Conservation (phyloP, 495 filamentous ascomycete genomes). For the Sabuloglossum arenarium region DNA sequence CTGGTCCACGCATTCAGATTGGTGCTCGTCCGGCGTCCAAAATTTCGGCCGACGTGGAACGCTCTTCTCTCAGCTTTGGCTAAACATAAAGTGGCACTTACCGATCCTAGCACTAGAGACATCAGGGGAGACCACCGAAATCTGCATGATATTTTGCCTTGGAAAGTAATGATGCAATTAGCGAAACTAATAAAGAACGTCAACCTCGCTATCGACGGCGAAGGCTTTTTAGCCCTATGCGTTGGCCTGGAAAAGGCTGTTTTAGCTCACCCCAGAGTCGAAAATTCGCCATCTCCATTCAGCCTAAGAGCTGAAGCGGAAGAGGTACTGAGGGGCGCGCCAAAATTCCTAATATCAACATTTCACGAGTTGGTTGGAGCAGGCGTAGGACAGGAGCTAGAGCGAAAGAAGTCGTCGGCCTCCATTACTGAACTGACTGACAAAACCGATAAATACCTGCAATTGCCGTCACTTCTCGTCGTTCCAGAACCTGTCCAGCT, state of each 20-base stretch:
- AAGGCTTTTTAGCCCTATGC: constrained; percentile 2
- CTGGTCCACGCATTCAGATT: constrained; percentile 26
- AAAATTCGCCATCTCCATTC: not conserved
- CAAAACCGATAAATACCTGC: not conserved
- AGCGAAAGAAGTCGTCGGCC: not conserved
- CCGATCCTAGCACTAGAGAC: not conserved
- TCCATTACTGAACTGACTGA: not conserved
- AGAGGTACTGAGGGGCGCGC: not conserved
- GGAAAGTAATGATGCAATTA: constrained; percentile 2
- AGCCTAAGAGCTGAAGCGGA: not conserved
- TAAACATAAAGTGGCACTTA: not conserved
- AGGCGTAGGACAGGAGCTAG: not conserved
- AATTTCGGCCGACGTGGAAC: constrained; percentile 22
- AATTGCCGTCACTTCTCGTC: not conserved
- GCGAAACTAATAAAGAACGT: not conserved
- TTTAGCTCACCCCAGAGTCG: not conserved
- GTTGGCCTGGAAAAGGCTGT: not conserved
- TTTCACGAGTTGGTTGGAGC: not conserved
- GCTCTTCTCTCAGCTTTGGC: constrained; percentile 6
- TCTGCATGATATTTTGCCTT: not conserved
- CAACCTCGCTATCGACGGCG: not conserved
- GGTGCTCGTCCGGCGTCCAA: constrained; percentile 15
- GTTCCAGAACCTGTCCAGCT: not conserved
- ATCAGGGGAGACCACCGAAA: not conserved
- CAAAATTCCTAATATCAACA: not conserved